Evolutionary conservation across 2,329 filamentous ascomycete genomes (phyloP).

Genomic region (Fusarium chlamydosporum): DNA sequence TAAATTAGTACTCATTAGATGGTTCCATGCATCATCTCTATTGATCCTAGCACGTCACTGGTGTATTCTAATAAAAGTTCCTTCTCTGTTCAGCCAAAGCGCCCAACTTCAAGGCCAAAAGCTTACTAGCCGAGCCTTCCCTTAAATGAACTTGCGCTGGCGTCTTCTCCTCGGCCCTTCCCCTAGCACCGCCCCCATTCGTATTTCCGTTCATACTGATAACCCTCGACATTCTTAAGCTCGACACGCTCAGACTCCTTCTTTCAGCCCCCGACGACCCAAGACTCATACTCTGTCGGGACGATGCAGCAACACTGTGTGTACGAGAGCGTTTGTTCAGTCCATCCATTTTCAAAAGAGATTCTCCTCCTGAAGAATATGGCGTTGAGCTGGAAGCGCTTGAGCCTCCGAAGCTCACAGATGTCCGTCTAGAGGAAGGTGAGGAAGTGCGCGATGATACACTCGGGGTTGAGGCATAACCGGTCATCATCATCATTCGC

Average conservation of each 20-base stretch:
- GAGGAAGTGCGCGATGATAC: slow-evolving; percentile 3
- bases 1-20: no score
- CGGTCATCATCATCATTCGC: slow-evolving; percentile 8
- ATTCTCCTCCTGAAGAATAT: neutral
- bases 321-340: slow-evolving; percentile 22
- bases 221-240: slow-evolving; percentile 11
- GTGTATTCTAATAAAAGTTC: neutral
- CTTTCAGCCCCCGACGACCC: neutral
- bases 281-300: slow-evolving; percentile 21
- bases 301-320: slow-evolving; percentile 2
- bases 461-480: neutral
- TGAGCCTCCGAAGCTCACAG: neutral
- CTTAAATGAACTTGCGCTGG: neutral
- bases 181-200: neutral
- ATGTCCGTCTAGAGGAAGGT: accelerated
- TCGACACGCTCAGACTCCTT: slow-evolving; percentile 28
- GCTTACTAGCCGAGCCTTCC: slow-evolving; percentile 27
- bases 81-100: slow-evolving; percentile 25
- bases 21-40: no score
- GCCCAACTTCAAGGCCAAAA: slow-evolving; percentile 43
- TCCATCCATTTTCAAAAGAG: slow-evolving; percentile 15
- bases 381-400: neutral
- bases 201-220: neutral
- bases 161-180: neutral
- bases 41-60: no score